These are phyloP conservation scores for Camellia granthamiana DNA, from an alignment of 148 eudicot species.

Conservation along the genomic window DNA sequence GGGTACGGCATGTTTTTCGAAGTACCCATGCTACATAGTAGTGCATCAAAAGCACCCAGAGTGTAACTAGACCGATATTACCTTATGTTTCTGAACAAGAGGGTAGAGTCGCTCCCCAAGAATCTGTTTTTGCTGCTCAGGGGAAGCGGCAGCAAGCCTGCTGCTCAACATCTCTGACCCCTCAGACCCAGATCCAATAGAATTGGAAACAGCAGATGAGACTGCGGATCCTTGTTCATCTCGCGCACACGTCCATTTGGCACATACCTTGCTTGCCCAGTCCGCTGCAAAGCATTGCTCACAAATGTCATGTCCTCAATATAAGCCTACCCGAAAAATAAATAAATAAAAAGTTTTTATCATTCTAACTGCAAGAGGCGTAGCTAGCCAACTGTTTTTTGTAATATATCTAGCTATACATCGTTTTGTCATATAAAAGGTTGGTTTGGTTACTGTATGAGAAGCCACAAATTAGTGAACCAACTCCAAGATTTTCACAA, in stretches of 20 bases:
- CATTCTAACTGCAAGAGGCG: not conserved
- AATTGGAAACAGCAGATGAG: slow-evolving; percentile 8
- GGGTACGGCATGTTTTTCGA: too few species aligned
- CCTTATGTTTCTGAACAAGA: slow-evolving; percentile 57
- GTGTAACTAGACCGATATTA: slow-evolving; percentile 12
- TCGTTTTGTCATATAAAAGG: not conserved
- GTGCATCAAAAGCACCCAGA: not conserved
- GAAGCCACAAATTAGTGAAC: not conserved
- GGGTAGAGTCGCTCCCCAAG: slow-evolving; percentile 71
- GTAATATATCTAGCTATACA: not conserved
- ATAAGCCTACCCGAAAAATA: not conserved
- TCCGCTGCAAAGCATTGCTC: slow-evolving; percentile 25
- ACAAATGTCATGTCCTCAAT: not conserved
- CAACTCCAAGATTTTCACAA: not conserved
- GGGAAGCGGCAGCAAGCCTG: slow-evolving; percentile 60
- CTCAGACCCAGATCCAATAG: slow-evolving; percentile 26
- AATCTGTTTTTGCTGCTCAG: slow-evolving; percentile 57
- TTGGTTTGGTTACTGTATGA: not conserved
- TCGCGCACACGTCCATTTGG: slow-evolving; percentile 33
- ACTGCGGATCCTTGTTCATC: slow-evolving; percentile 24
- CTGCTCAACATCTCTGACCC: slow-evolving; percentile 55
- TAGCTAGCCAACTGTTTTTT: not conserved
- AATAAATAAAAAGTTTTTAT: not conserved
- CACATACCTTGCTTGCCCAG: slow-evolving; percentile 32
- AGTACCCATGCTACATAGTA: too few species aligned